Evolutionary conservation across 306 rosid species (phyloP).

Genomic region (Castanea mollissima): DNA sequence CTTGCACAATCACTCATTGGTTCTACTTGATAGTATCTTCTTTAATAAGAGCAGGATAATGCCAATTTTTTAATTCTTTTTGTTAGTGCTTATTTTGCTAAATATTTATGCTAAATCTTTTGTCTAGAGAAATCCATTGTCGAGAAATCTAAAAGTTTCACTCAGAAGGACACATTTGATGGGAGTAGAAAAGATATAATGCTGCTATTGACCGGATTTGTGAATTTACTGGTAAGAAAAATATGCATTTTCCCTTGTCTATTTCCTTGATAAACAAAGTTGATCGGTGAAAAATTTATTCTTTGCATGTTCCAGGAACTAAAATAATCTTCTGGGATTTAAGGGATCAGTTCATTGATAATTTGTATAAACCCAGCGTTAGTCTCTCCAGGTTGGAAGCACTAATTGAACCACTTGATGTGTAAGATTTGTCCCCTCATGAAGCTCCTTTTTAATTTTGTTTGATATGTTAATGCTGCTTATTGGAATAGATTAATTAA

Average conservation of each 20-base stretch:
- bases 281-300: slow-evolving; percentile 17
- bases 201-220: slow-evolving; percentile 84
- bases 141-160: slow-evolving; percentile 63
- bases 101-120: slow-evolving; percentile 7
- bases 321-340: slow-evolving; percentile 93
- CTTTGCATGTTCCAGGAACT: slow-evolving; percentile 68
- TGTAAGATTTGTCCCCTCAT: slow-evolving; percentile 41
- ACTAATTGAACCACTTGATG: slow-evolving; percentile 80
- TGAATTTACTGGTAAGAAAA: slow-evolving; percentile 77
- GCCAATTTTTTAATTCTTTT: slow-evolving; percentile 6
- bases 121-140: slow-evolving; percentile 62
- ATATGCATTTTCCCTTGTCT: neutral
- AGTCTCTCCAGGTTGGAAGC: slow-evolving; percentile 76
- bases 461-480: slow-evolving; percentile 23
- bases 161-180: slow-evolving; percentile 70
- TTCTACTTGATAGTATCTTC: neutral
- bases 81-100: slow-evolving; percentile 8
- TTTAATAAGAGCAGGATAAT: slow-evolving; percentile 6
- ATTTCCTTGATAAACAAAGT: slow-evolving; percentile 23
- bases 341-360: slow-evolving; percentile 81
- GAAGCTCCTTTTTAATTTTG: slow-evolving; percentile 8
- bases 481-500: neutral
- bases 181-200: slow-evolving; percentile 86
- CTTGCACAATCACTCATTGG: neutral
- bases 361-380: slow-evolving; percentile 81